These are phyloP conservation scores for Venturia asperata DNA, from an alignment of 2,329 filamentous ascomycete genomes.

Conservation along the genomic window DNA sequence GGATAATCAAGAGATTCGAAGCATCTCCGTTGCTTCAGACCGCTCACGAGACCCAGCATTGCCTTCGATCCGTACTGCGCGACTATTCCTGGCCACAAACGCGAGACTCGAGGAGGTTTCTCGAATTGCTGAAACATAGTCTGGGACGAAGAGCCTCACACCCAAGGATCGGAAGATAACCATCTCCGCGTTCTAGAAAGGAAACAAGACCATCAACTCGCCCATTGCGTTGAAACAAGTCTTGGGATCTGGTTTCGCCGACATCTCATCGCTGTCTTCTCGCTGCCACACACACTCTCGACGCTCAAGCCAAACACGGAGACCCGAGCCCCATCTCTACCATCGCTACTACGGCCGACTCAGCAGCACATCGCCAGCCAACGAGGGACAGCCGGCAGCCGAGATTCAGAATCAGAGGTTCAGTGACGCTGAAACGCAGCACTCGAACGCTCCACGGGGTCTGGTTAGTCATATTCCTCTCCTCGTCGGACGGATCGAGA, in stretches of 20 bases:
- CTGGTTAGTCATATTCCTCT: not conserved
- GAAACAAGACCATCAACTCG: conserved; percentile 7
- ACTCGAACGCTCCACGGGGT: conserved; percentile 1
- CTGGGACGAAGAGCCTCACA: conserved; percentile 11
- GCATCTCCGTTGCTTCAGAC: not conserved
- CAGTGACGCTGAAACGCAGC: conserved; percentile 8
- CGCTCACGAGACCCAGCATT: not conserved
- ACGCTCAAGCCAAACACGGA: conserved; percentile 9
- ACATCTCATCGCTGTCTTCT: conserved; percentile 3
- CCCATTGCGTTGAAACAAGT: conserved; percentile 9
- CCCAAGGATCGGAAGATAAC: conserved; percentile 8
- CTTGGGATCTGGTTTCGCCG: conserved; percentile 10
- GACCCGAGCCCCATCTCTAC: not conserved
- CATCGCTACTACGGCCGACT: not conserved
- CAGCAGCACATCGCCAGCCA: not conserved
- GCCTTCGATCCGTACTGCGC: not conserved
- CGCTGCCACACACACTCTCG: not conserved
- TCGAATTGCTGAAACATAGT: conserved; percentile 10
- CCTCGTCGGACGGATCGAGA: conserved; percentile 1
- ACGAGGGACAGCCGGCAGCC: not conserved
- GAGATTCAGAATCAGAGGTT: not conserved
- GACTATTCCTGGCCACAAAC: not conserved
- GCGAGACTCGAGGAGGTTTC: conserved; percentile 12
- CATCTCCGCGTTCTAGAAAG: conserved; percentile 11
- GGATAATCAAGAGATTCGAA: not conserved